A percentile compares a stretch with the other conserved stretches of the same genome.
These are phyloP conservation scores for Epithele typhae DNA, from an alignment of 768 basidiomycete species.

Conservation along the genomic window DNA sequence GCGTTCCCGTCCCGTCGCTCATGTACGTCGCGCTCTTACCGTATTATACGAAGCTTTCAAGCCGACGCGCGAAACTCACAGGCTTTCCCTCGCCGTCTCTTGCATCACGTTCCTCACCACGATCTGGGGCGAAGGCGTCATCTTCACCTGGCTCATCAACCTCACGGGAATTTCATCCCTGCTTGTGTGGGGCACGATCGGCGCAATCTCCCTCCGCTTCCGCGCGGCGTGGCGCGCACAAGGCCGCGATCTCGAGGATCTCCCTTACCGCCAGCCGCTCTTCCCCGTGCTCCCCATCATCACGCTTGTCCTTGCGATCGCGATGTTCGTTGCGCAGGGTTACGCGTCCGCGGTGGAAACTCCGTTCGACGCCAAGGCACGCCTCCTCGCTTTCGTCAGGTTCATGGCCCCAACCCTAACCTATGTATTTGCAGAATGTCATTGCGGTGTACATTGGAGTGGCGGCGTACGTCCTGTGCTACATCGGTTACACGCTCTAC, in stretches of 20 bases:
- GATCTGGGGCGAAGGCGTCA: constrained; percentile 52
- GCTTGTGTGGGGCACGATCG: constrained; percentile 63
- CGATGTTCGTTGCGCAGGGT: constrained; percentile 55
- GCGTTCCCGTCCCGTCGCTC: constrained; percentile 56
- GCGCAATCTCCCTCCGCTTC: constrained; percentile 55
- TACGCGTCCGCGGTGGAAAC: constrained; percentile 43
- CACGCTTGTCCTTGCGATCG: constrained; percentile 43
- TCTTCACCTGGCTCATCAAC: constrained; percentile 58
- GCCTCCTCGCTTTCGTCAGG: constrained; percentile 9
- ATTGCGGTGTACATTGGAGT: constrained; percentile 54
- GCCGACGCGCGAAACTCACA: too few relatives aligned
- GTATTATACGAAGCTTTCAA: background rate
- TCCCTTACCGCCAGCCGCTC: constrained; percentile 55
- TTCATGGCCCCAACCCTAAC: background rate
- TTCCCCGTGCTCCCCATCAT: constrained; percentile 49
- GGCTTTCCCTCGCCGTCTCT: constrained; percentile 44
- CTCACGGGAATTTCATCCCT: constrained; percentile 64
- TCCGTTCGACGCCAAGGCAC: constrained; percentile 41
- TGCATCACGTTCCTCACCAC: constrained; percentile 53
- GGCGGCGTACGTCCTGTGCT: constrained; percentile 41
- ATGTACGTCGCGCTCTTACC: constrained; percentile 23
- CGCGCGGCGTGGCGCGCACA: constrained; percentile 55
- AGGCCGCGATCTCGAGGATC: constrained; percentile 44
- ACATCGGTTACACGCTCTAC: constrained; percentile 39
- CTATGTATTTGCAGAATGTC: constrained; percentile 39